These are phyloP conservation scores for Acmispon strigosus DNA, from an alignment of 306 rosid species.

Conservation along the genomic window DNA sequence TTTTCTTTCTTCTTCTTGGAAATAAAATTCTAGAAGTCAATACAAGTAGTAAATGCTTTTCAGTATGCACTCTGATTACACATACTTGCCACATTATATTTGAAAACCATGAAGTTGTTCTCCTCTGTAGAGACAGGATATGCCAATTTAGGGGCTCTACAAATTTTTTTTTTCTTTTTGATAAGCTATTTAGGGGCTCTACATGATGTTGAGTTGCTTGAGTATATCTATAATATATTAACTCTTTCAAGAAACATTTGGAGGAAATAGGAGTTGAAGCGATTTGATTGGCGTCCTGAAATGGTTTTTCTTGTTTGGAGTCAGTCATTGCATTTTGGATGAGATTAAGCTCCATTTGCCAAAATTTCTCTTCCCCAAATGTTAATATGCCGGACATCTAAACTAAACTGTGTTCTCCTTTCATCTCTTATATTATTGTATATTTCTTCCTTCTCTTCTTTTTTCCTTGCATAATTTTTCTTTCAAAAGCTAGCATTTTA, in stretches of 20 bases:
- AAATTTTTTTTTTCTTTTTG: no score
- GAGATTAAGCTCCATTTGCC: background rate
- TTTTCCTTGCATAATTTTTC: background rate
- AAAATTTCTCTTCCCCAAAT: background rate
- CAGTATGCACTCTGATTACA: background rate
- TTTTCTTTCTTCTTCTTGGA: background rate
- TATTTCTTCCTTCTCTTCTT: background rate
- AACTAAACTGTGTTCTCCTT: background rate
- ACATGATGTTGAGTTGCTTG: background rate
- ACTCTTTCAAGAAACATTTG: constrained; percentile 1
- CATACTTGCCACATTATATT: background rate
- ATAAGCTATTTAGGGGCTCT: background rate
- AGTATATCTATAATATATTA: background rate
- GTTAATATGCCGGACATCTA: background rate
- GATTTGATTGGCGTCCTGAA: background rate
- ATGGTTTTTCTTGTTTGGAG: background rate
- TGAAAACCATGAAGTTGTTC: background rate
- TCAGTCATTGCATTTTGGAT: background rate
- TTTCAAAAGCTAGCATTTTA: background rate
- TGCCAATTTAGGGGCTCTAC: background rate
- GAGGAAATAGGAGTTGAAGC: background rate
- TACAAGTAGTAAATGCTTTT: background rate
- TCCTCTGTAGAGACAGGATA: constrained; percentile 2
- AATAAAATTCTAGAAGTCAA: background rate
- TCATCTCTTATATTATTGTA: background rate